These are phyloP conservation scores for Mucor piriformis DNA, from an alignment of 371 early-diverging fungal genomes.

Conservation along the genomic window DNA sequence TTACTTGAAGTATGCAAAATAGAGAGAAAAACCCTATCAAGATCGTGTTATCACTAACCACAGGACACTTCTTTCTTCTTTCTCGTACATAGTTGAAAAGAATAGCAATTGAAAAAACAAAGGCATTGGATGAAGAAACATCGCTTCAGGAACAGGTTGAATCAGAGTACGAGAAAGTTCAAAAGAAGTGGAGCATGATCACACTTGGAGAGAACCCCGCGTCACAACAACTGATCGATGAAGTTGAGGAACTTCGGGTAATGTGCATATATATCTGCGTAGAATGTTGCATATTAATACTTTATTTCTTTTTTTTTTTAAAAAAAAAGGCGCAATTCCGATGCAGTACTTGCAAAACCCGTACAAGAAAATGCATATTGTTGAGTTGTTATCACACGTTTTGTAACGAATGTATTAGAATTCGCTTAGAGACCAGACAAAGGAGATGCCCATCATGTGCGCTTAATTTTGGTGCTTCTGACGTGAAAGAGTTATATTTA, in stretches of 20 bases:
- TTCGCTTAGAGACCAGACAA: conserved; percentile 8
- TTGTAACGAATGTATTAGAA: conserved; percentile 9
- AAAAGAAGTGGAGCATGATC: conserved; percentile 4
- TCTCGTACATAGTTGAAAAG: neutral
- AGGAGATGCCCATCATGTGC: conserved; percentile 12
- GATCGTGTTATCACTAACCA: neutral
- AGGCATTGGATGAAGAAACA: neutral
- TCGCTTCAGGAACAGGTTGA: neutral
- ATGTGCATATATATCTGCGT: no score
- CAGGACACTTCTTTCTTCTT: no score
- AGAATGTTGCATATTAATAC: no score
- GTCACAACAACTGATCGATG: conserved; percentile 5
- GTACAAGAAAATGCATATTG: conserved; percentile 4
- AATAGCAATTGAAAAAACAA: conserved; percentile 1
- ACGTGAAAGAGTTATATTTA: conserved; percentile 9
- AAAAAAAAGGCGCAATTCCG: conserved; percentile 1
- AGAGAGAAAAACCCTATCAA: neutral
- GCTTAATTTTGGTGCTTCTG: conserved; percentile 7
- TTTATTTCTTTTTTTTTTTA: neutral
- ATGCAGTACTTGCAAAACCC: conserved; percentile 9
- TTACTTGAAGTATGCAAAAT: neutral
- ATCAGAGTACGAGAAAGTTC: neutral
- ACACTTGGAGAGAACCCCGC: conserved; percentile 7
- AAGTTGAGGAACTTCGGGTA: conserved; percentile 12
- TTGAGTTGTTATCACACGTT: conserved; percentile 7